Percentiles rank a stretch among this genome's conserved stretches.
These are phyloP conservation scores for Erodium chrysanthum DNA, from an alignment of 441 rosid species.

Conservation along the genomic window DNA sequence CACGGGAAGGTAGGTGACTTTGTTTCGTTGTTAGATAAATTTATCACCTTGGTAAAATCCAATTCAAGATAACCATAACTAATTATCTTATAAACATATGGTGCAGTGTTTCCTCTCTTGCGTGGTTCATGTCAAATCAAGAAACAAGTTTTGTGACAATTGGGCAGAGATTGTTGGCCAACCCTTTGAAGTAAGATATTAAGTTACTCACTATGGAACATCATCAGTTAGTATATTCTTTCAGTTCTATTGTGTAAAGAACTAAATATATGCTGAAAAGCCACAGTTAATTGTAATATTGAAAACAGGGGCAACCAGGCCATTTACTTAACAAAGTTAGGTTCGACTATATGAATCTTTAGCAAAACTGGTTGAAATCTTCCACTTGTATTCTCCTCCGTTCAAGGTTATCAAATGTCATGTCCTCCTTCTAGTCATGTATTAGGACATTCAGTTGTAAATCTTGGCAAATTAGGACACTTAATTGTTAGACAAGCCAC, in stretches of 20 bases:
- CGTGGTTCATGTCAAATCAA: conserved; percentile 99
- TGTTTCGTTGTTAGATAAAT: background rate
- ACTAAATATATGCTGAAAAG: too few species aligned
- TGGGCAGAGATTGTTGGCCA: conserved; percentile 93
- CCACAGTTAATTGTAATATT: too few species aligned
- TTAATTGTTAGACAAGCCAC: too few species aligned
- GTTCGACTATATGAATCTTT: too few species aligned
- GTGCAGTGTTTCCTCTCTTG: conserved; percentile 99
- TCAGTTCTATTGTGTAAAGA: background rate
- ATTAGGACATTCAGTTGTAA: too few species aligned
- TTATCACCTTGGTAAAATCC: background rate
- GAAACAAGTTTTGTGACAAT: conserved; percentile 99
- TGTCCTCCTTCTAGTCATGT: too few species aligned
- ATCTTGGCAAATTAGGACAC: too few species aligned
- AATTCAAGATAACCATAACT: conserved; percentile 13
- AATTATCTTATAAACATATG: conserved; percentile 13
- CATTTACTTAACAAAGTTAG: too few species aligned
- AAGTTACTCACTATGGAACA: background rate
- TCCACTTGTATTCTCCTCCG: too few species aligned
- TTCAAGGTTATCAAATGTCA: too few species aligned
- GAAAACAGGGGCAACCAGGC: too few species aligned
- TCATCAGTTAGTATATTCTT: background rate
- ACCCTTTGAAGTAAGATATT: conserved; percentile 75
- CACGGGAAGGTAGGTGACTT: conserved; percentile 76
- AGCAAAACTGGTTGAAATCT: too few species aligned